Percentiles rank a stretch among this genome's conserved stretches.
Evolutionary conservation across 768 basidiomycete species (phyloP).

Genomic region (Calocera viscosa): DNA sequence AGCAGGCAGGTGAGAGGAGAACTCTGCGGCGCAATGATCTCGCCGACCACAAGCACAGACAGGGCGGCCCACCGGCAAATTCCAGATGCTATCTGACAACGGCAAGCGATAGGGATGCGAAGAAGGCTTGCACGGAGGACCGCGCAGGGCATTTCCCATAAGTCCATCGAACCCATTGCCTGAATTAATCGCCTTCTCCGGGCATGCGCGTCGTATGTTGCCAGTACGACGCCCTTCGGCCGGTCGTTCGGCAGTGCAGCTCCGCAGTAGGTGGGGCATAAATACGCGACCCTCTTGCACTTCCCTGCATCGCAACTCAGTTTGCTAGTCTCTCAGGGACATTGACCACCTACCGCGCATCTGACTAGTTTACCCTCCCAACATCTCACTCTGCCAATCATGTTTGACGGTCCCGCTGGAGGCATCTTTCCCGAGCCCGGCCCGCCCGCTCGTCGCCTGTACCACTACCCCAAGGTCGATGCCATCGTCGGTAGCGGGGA

Average conservation of each 20-base stretch:
- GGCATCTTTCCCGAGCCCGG: background rate
- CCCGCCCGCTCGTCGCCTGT: slow-evolving; percentile 21
- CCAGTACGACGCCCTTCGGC: background rate
- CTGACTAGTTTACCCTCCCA: background rate
- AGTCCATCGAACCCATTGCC: background rate
- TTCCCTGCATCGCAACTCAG: background rate
- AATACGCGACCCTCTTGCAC: background rate
- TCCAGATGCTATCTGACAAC: slow-evolving; percentile 7
- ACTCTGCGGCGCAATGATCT: background rate
- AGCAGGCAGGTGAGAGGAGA: background rate
- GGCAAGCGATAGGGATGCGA: background rate
- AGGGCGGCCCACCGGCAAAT: background rate
- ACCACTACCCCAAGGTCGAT: slow-evolving; percentile 25
- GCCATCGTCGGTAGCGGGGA: slow-evolving; percentile 21
- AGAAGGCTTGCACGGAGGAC: background rate
- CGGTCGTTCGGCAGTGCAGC: background rate
- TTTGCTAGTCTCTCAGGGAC: background rate
- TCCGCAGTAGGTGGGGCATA: background rate
- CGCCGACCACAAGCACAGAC: background rate
- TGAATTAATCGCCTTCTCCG: background rate
- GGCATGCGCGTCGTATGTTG: background rate
- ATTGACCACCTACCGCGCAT: background rate
- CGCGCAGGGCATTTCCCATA: background rate
- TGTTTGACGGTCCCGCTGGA: background rate
- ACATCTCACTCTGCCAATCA: background rate